Evolutionary conservation across 768 basidiomycete genomes (phyloP), one percentile per base, ranked within the genome.

Genomic region (Mycena floridula): DNA sequence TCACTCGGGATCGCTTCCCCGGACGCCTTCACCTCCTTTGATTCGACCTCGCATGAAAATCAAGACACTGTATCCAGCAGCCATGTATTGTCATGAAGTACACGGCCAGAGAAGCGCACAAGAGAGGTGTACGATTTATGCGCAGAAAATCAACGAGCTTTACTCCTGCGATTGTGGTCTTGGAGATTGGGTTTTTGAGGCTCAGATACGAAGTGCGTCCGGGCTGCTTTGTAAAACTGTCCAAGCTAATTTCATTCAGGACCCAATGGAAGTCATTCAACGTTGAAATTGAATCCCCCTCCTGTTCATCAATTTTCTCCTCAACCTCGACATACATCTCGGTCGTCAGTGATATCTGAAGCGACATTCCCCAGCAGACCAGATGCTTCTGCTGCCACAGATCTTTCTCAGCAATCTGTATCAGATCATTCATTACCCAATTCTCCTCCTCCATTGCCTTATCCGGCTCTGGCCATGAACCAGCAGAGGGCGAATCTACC

Each of bases 81-180:
- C 86, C 11, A 77, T 93, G 80, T 72, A 73, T 50, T 86, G 74
- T 54, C 66, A 72, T 36, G 88, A 94, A 55, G 70, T 93, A 3
- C 54, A 70, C 24, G 56, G 62, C 12, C 72, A 73, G 60, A 74
- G 67, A 50, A 81, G 71, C 23, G 54, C 83, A 2, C 48, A 77
- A 4, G 90, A 92, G 54, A 74, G 90, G 39, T 86, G 83, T 47
- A 57, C 65, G 20, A 77, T 81, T 27, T 94, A 93, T 53, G 83
- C 85, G 21, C 66, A 70, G 52, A 93, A 91, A 67, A 88, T 93
- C 50, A 89, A 89, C 55, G 88, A 92, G 57, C 60, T 94, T 16
- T 78, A 79, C 44, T 66, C 72, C 48, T 81, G 78, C 55, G 85
- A 90, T 54, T 85, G 84, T 52, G 89, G 90, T 25, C 63, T 93